Base-by-base conservation (phyloP, 352 stramenopile species). In the Pythium coloratum region DNA sequence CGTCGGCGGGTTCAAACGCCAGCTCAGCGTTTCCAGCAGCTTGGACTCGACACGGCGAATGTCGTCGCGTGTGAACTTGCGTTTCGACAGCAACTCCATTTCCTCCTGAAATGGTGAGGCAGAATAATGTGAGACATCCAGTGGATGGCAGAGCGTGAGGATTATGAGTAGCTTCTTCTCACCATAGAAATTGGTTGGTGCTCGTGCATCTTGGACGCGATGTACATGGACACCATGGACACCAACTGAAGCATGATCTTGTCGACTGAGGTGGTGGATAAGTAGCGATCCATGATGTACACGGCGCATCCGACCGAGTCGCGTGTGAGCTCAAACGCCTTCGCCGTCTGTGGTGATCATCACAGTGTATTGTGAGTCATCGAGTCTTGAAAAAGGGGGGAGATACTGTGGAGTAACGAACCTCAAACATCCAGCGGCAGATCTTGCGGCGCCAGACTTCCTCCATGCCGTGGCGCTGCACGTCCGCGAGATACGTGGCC, bases 161-260 rank as follows among this genome's bases (percentile, higher is more conserved):
- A 36, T 18, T 42, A 8, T 60, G 20, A 4, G 3, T 34, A 20
- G 8, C 13, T 46, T n/a, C 16, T 33, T 55, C 57, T 30, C 24
- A 80, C 76, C 75, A 85, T 82, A 12, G 75, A 73, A 40, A 85
- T 85, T 40, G 77, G 77, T 47, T 78, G 76, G 30, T 71, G 67
- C 67, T 94, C 85, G 67, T 89, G 74, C 74, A 94, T 81, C 75
- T 94, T 94, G 69, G 78, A 85, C 36, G 83, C 75, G 28, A 78
- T 74, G 71, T 76, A 91, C 72, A 94, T 86, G 55, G 76, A 88
- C 28, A 94, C 85, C 67, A 94, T 86, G 46, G 72, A 84, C 32
- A 94, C 60, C 13, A 94, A 65, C 66, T 94, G 85, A 66, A 91
- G 67, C 64, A 81, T 78, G 14, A 83, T 71, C 49, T 88, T 87